Percentiles rank a stretch among this genome's conserved stretches.
Evolutionary conservation across 2,329 filamentous ascomycete genomes (phyloP).

Genomic region (Fonsecaea pedrosoi): DNA sequence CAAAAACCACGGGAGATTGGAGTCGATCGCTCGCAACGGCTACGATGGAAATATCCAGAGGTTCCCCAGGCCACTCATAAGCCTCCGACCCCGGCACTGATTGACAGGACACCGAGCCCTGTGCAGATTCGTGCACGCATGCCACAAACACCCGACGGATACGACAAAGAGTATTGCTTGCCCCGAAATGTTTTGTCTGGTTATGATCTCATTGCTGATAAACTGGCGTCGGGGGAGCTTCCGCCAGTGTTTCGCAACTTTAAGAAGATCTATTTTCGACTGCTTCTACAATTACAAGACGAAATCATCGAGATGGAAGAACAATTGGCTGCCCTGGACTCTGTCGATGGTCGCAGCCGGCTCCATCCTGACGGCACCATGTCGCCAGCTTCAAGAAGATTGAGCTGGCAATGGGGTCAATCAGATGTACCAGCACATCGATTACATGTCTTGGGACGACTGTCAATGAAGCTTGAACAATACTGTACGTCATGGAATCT

Average conservation of each 20-base stretch:
- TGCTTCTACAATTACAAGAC: conserved; percentile 83
- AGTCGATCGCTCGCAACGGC: conserved; percentile 14
- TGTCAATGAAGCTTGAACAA: conserved; percentile 66
- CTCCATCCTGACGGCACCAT: conserved; percentile 46
- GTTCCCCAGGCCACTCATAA: conserved; percentile 30
- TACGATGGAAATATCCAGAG: conserved; percentile 32
- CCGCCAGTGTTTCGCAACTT: conserved; percentile 82
- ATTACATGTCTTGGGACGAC: conserved; percentile 60
- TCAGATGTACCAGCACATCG: conserved; percentile 62
- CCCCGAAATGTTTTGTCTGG: conserved; percentile 26
- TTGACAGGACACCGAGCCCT: conserved; percentile 25
- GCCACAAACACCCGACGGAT: conserved; percentile 5
- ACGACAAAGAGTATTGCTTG: conserved; percentile 12
- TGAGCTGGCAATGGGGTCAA: conserved; percentile 56
- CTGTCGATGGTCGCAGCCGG: conserved; percentile 45
- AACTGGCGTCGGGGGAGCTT: conserved; percentile 52
- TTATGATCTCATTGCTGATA: conserved; percentile 68
- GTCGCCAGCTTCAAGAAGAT: conserved; percentile 49
- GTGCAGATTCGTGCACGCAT: conserved; percentile 14
- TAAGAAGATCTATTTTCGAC: conserved; percentile 78
- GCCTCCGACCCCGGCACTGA: conserved; percentile 1
- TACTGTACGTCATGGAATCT: conserved; percentile 58
- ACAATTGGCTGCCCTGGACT: conserved; percentile 73
- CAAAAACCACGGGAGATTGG: conserved; percentile 13
- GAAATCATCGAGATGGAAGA: conserved; percentile 82